Base-by-base conservation (phyloP, 2,329 filamentous ascomycete genomes). In the Phaeosphaeriaceae sp. region DNA sequence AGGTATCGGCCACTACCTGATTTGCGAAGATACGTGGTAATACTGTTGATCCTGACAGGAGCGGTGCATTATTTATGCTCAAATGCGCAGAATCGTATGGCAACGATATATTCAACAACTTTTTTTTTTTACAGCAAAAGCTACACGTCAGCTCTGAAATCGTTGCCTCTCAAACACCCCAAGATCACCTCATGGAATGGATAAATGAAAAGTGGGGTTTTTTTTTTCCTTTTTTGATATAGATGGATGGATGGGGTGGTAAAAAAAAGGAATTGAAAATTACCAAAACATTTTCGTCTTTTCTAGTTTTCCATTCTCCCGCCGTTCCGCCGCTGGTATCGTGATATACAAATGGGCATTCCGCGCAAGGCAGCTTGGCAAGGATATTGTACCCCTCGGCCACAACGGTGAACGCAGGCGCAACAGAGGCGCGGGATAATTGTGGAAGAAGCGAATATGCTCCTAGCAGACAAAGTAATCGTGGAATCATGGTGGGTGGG, bases 51-150 rank as follows among this genome's bases (percentile, higher is more conserved):
- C 37, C 21, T 6, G 64, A 54, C 17, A 62, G 51, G 30, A 72
- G 56, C 13, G 49, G 37, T 4, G 52, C 58, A 33, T 56, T 59
- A 56, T 72, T 72, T 43, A 72, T 56, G 12, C 46, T 52, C 8
- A 72, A 48, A 16, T 58, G 49, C 3, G 61, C 44, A 16, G 58
- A 60, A 48, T 57, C 56, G 49, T 60, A 68, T 16, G 69, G 63
- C 3, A 72, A 63, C 34, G 52, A 61, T 38, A 72, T 60, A 42
- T 72, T 71, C 1, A 72, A 42, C 4, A 72, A 61, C 63, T 68
- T 26, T 37, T n/a, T n/a, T n/a, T n/a, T n/a, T n/a, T n/a, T n/a
- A n/a, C n/a, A 28, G 11, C 11, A 11, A 21, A 16, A 28, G 26
- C 21, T 28, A 8, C 23, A 2, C 23, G 11, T 26, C 11, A 26